Conservation (phyloP, 1,139 yeast genomes). For the Magnusiomyces tetraspermus region DNA sequence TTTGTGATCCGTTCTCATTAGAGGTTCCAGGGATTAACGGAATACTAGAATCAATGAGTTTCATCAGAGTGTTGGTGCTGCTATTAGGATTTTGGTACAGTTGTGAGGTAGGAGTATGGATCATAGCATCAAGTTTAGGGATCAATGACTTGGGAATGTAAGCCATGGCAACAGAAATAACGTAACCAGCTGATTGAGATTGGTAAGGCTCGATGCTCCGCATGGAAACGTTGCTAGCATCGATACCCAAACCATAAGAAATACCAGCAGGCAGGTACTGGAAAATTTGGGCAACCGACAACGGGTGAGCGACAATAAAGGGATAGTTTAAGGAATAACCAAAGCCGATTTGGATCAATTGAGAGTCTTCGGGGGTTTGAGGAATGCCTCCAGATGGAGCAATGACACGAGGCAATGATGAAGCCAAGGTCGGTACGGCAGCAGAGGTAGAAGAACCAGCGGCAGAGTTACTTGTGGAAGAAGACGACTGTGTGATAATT, state of each 20-base stretch:
- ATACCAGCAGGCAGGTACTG: conserved; percentile 35
- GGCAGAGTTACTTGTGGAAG: conserved; percentile 7
- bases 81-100: conserved; percentile 31
- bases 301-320: conserved; percentile 34
- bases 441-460: conserved; percentile 14
- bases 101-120: conserved; percentile 28
- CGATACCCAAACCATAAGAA: conserved; percentile 30
- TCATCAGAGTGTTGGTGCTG: conserved; percentile 31
- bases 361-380: conserved; percentile 26
- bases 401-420: conserved; percentile 33
- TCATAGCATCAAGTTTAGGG: conserved; percentile 22
- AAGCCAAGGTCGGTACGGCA: conserved; percentile 22
- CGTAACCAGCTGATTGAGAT: conserved; percentile 26
- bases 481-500: conserved; percentile 11
- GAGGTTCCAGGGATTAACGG: conserved; percentile 25
- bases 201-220: conserved; percentile 32
- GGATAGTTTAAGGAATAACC: conserved; percentile 35
- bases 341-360: conserved; percentile 35
- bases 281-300: conserved; percentile 38
- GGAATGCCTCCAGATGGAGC: conserved; percentile 32
- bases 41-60: conserved; percentile 34
- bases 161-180: conserved; percentile 33
- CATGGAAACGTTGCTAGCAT: conserved; percentile 26
- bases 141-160: conserved; percentile 31
- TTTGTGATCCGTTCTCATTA: conserved; percentile 12